Percentiles rank a stretch among this genome's conserved stretches.
phyloP scores from a whole-genome alignment of 306 rosid genomes.

The Cucumis sativus region Cucumber_9930_V3 NC_026655.2:15580501-15581000 shows the following conservation, averaged over 20 bases:
- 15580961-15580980: too few species aligned
- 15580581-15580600: slow-evolving; percentile 71
- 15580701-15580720: slow-evolving; percentile 28
- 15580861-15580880: neutral
- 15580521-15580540: slow-evolving; percentile 60
- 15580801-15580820: neutral
- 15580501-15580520: slow-evolving; percentile 55
- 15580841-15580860: neutral
- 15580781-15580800: too few species aligned
- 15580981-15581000: too few species aligned
- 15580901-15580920: neutral
- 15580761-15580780: slow-evolving; percentile 43
- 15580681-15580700: slow-evolving; percentile 24
- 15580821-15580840: neutral
- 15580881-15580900: neutral
- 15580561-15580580: slow-evolving; percentile 60
- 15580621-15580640: slow-evolving; percentile 10
- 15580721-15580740: slow-evolving; percentile 44
- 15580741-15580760: slow-evolving; percentile 37
- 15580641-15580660: slow-evolving; percentile 24
- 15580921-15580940: neutral
- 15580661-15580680: slow-evolving; percentile 42
- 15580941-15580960: neutral
- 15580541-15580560: slow-evolving; percentile 64
- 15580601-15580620: slow-evolving; percentile 45